phyloP scores from a whole-genome alignment of 1,284 basidiomycete genomes.

The Malassezia furfur region DNA sequence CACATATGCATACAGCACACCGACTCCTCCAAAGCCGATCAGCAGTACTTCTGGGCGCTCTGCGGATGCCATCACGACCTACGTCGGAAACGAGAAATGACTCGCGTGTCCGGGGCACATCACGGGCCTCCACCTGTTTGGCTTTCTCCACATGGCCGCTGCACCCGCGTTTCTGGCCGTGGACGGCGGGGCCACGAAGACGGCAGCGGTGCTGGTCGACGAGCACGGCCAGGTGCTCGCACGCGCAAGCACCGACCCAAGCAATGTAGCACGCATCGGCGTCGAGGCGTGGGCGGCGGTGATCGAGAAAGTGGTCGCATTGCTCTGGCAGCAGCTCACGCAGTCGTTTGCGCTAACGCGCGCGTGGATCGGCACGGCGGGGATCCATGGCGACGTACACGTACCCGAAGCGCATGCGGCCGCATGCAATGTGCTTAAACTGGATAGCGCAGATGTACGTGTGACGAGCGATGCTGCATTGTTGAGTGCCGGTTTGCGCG shows the following conservation, averaged over 20 bases:
- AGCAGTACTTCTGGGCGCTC: constrained; percentile 48
- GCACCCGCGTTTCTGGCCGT: constrained; percentile 16
- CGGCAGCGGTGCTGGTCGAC: constrained; percentile 21
- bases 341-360: constrained; percentile 6
- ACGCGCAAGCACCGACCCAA: constrained; percentile 20
- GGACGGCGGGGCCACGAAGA: constrained; percentile 30
- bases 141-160: neutral
- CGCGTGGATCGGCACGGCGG: constrained; percentile 34
- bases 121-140: neutral
- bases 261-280: constrained; percentile 22
- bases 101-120: no score
- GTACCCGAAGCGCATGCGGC: constrained; percentile 14
- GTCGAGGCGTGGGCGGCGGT: constrained; percentile 9
- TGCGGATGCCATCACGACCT: no score
- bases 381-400: constrained; percentile 18
- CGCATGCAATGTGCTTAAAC: constrained; percentile 12
- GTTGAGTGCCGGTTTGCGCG: constrained; percentile 14
- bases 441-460: constrained; percentile 13
- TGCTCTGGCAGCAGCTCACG: neutral
- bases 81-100: no score
- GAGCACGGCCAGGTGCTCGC: constrained; percentile 16
- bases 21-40: constrained; percentile 53
- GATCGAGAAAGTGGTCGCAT: neutral
- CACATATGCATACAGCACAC: constrained; percentile 56
- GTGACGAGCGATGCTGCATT: constrained; percentile 32